Evolutionary conservation across 225 moss, liverwort and hornwort species (phyloP).

Genomic region (Thuidium tamariscinum): DNA sequence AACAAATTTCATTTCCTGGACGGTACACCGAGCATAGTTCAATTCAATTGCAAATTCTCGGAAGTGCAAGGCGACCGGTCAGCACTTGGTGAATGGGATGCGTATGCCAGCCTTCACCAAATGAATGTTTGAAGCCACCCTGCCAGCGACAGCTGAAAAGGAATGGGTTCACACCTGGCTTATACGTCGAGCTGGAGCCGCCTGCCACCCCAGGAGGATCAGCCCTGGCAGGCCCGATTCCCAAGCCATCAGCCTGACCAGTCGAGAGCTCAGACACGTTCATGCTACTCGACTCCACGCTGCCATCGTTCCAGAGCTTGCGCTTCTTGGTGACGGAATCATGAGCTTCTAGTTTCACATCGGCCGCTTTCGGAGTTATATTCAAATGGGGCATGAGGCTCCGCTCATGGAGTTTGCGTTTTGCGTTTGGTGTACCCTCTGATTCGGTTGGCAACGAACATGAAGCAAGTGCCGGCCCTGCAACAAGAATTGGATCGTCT

Average conservation of each 20-base stretch:
- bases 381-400: background rate
- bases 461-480: background rate
- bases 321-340: background rate
- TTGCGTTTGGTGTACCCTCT: background rate
- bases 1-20: background rate
- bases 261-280: background rate
- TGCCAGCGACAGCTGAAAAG: background rate
- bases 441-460: background rate
- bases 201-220: background rate
- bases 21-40: background rate
- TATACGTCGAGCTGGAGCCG: background rate
- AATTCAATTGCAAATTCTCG: background rate
- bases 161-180: background rate
- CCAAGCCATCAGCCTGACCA: background rate
- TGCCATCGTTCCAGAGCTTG: background rate
- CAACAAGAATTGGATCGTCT: background rate
- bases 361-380: background rate
- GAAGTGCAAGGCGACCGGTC: background rate
- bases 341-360: background rate
- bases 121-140: background rate
- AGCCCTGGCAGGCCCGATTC: background rate
- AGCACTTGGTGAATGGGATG: background rate
- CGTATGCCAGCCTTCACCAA: background rate
- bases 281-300: background rate
- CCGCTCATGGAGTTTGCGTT: background rate